Base-by-base conservation (phyloP, 2,329 filamentous ascomycete species). In the Colletotrichum sidae region DNA sequence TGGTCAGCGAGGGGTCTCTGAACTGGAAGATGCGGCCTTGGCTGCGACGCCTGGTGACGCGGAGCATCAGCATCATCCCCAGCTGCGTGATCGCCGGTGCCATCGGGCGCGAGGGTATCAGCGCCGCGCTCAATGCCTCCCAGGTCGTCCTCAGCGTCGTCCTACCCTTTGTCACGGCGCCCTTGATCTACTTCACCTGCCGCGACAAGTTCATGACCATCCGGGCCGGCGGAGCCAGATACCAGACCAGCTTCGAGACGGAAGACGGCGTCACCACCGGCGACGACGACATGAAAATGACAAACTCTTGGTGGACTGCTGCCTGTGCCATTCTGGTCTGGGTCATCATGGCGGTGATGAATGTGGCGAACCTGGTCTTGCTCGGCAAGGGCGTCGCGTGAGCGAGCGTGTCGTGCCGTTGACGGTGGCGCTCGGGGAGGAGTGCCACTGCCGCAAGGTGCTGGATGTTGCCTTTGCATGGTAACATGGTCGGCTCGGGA, bases 151-250 rank as follows among this genome's bases (percentile, higher is more conserved):
- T 97, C 12, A 93, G 90, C 71, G 85, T 94, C 10, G 91, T 94
- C 11, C 76, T 97, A 55, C 93, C 93, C 0, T 94, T 97, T 73
- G 87, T 95, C n/a, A 89, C 87, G 1, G 92, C 92, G 1, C 93
- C 93, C 2, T 80, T 97, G 38, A 90, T 97, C 60, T 96, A 92
- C 78, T 96, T 96, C 72, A 97, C 93, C 0, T 92, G 91, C 70
- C 84, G 90, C 47, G 86, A 88, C 69, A 88, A 88, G 72, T 96
- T 91, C 77, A 97, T 97, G 93, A 92, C 88, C 8, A 90, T 92
- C 78, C 83, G 62, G 8, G 58, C 54, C 2, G 83, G 83, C 39
- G 74, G 75, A 33, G 77, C 79, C 7, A 71, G 77, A 10, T 76
- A 76, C 57, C 70, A 73, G 46, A 60, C 70, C 47, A 73, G 76